Conservation (phyloP, 345 rosid species). For the Cochlearia excelsa region DNA sequence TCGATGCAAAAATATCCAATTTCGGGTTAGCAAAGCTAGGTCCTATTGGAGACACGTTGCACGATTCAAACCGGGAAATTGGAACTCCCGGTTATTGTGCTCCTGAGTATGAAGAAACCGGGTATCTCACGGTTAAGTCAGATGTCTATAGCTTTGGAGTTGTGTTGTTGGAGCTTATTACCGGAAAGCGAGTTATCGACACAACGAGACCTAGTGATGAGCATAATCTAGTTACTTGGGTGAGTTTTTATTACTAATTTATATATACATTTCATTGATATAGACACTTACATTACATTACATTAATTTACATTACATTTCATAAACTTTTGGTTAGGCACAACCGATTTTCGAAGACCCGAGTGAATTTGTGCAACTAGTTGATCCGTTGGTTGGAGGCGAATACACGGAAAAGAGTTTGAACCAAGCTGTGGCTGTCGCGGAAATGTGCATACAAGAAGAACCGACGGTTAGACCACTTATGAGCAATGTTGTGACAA, state of each 20-base stretch:
- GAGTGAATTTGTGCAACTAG: conserved; percentile 42
- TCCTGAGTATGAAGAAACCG: conserved; percentile 85
- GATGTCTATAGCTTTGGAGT: conserved; percentile 94
- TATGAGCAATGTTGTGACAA: conserved; percentile 67
- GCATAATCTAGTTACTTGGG: conserved; percentile 80
- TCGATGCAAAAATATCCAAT: conserved; percentile 64
- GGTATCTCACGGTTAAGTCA: conserved; percentile 66
- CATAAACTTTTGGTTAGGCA: conserved; percentile 52
- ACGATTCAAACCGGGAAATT: conserved; percentile 83
- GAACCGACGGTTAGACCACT: conserved; percentile 57
- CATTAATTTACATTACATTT: too few relatives aligned
- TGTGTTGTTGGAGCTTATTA: conserved; percentile 72
- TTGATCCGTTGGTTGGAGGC: conserved; percentile 56
- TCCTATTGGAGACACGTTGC: conserved; percentile 58
- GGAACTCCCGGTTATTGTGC: conserved; percentile 96
- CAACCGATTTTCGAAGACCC: conserved; percentile 65
- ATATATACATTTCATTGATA: too few relatives aligned
- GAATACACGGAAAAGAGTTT: conserved; percentile 51
- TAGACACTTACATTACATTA: too few relatives aligned
- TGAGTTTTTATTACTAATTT: too few relatives aligned
- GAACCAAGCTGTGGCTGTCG: conserved; percentile 71
- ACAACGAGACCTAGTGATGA: conserved; percentile 48
- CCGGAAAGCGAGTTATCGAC: conserved; percentile 75
- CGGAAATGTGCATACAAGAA: conserved; percentile 81
- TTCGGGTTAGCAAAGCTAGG: conserved; percentile 87